Evolutionary conservation across 345 rosid species (phyloP), one percentile per base, ranked within the genome.

Genomic region (Acer yangbiense): DNA sequence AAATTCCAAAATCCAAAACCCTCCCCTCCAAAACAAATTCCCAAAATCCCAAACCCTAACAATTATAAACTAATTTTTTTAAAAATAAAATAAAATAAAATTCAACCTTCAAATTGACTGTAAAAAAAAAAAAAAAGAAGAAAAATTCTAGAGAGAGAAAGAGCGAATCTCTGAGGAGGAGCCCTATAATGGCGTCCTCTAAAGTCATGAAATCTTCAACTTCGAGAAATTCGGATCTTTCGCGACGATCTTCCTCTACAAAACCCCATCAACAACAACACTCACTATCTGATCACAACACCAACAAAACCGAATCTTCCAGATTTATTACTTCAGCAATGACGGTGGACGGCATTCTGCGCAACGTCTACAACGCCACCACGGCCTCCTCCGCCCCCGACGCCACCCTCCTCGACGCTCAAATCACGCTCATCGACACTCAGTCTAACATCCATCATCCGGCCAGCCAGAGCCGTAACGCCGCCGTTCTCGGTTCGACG

Each of bases 151-250:
- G 32, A 61, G n/a, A 70, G 62, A 76, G 41, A 18, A 50, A n/a
- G 61, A 46, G 13, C 50, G 50, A 52, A 62, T 64, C 7, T 35
- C 41, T 32, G 48, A 69, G 65, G 48, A 69, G 65, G 64, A 58
- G 32, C 77, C 85, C 82, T 77, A 54, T 72, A 76, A 91, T 91
- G 93, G 88, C 92, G 87, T 85, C 98, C 72, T 88, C 88, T 48
- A 87, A 88, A 85, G 79, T 85, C 66, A 90, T 92, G 87, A 79
- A 91, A 75, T 85, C 94, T 72, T 86, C 97, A 7, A 88, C 70
- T 61, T 81, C 95, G 68, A 82, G 86, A 82, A 89, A 81, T 39
- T 86, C 89, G 92, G 95, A 89, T 88, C 88, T 85, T 1, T 79
- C 93, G 46, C 87, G 86, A 60, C 92, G 88, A 60, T 60, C 89